These are phyloP conservation scores for Fusarium citri DNA, from an alignment of 2,329 filamentous ascomycete species.

Conservation along the genomic window DNA sequence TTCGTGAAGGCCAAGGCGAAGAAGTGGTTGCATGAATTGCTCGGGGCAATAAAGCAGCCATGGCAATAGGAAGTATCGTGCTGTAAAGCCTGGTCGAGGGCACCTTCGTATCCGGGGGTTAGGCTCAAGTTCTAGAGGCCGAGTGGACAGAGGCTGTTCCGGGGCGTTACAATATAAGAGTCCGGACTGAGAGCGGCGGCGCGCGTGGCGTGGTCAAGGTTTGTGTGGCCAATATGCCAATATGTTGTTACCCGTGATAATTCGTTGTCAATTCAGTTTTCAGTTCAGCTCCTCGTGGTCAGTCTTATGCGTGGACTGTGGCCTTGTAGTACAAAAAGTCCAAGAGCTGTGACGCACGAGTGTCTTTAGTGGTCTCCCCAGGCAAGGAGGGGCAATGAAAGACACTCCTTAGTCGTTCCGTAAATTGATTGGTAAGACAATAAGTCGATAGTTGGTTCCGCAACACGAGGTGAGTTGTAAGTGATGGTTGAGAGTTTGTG, in stretches of 20 bases:
- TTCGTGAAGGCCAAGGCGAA: slow-evolving; percentile 26
- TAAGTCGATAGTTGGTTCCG: slow-evolving; percentile 28
- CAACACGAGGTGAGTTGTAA: slow-evolving; percentile 30
- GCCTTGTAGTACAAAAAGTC: slow-evolving; percentile 20
- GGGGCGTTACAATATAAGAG: slow-evolving; percentile 42
- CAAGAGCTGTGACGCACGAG: slow-evolving; percentile 25
- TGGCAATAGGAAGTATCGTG: slow-evolving; percentile 12
- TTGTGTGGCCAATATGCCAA: slow-evolving; percentile 41
- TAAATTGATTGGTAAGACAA: slow-evolving; percentile 40
- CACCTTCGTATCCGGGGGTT: slow-evolving; percentile 9
- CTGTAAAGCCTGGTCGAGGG: neutral
- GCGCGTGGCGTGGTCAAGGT: slow-evolving; percentile 39
- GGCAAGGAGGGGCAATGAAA: slow-evolving; percentile 26
- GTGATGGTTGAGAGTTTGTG: slow-evolving; percentile 7
- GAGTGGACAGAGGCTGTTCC: slow-evolving; percentile 25
- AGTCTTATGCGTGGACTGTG: slow-evolving; percentile 16
- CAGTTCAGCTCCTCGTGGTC: slow-evolving; percentile 31
- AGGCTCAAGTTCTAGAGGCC: slow-evolving; percentile 15
- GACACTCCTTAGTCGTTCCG: slow-evolving; percentile 30
- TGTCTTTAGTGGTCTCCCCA: slow-evolving; percentile 34
- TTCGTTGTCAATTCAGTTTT: slow-evolving; percentile 13
- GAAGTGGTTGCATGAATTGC: slow-evolving; percentile 26
- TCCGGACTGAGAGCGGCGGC: slow-evolving; percentile 36
- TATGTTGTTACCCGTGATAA: slow-evolving; percentile 28
- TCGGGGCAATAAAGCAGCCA: slow-evolving; percentile 39